Conservation (phyloP, 352 stramenopile genomes). For the Phytophthora pisi region DNA sequence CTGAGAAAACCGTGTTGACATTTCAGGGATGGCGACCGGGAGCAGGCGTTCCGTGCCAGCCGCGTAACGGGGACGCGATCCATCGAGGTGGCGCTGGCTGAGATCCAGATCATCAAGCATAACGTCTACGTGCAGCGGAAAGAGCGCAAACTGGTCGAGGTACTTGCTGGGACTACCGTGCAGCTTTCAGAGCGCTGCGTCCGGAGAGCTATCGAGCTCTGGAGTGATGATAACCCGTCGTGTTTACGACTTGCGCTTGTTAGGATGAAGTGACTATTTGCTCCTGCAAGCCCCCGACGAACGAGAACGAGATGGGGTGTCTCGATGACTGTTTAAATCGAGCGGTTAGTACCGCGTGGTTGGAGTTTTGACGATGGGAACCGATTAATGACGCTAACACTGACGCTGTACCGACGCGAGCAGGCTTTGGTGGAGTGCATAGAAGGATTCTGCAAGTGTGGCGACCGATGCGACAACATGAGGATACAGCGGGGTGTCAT, state of each 20-base stretch:
- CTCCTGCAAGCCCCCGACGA: constrained; percentile 48
- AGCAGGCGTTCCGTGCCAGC: constrained; percentile 56
- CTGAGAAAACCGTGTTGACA: constrained; percentile 20
- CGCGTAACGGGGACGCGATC: constrained; percentile 70
- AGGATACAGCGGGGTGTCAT: constrained; percentile 72
- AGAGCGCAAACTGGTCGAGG: constrained; percentile 51
- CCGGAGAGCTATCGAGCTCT: background rate
- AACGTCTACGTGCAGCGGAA: constrained; percentile 83
- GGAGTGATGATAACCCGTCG: constrained; percentile 3
- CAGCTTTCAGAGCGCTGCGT: background rate
- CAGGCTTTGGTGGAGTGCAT: constrained; percentile 77
- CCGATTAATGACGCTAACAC: background rate
- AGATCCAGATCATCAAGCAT: constrained; percentile 69
- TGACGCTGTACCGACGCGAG: background rate
- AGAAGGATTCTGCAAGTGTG: constrained; percentile 60
- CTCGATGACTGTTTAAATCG: constrained; percentile 81
- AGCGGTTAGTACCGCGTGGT: constrained; percentile 38
- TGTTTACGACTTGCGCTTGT: background rate
- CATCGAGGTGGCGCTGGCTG: constrained; percentile 69
- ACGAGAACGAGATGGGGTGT: constrained; percentile 52
- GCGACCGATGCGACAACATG: constrained; percentile 74
- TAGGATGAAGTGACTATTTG: constrained; percentile 80
- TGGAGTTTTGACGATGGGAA: background rate
- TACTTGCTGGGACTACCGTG: constrained; percentile 17
- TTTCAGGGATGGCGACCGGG: constrained; percentile 39